Conservation (phyloP, 441 rosid genomes). For the Isatis lusitanica region DNA sequence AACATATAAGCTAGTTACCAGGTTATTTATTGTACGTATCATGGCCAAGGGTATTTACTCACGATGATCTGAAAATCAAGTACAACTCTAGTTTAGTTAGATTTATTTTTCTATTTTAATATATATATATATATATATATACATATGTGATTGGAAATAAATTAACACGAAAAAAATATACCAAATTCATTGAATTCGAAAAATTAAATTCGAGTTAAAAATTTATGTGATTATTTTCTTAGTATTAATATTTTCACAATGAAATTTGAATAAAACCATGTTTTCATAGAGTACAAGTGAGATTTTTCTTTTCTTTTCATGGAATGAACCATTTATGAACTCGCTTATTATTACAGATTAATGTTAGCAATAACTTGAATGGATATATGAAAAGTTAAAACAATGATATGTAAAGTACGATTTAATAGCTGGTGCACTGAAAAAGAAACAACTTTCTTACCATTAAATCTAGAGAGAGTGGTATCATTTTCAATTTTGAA, state of each 20-base stretch:
- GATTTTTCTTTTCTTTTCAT: not conserved
- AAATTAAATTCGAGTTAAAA: no score
- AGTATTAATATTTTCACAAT: no score
- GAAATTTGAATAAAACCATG: not conserved
- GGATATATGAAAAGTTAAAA: constrained; percentile 30
- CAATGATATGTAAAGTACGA: constrained; percentile 31
- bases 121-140: no score
- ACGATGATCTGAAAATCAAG: constrained; percentile 4
- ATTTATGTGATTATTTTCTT: no score
- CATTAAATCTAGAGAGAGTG: constrained; percentile 29
- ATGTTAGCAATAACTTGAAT: not conserved
- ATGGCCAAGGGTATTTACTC: not conserved
- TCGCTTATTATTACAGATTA: not conserved
- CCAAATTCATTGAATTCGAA: no score
- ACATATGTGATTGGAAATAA: no score
- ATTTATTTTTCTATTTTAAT: no score
- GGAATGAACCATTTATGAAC: not conserved
- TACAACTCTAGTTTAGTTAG: not conserved
- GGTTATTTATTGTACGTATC: constrained; percentile 31
- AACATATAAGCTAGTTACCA: constrained; percentile 27
- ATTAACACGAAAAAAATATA: no score
- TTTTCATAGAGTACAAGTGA: not conserved
- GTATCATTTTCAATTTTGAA: constrained; percentile 35
- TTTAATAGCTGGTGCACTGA: constrained; percentile 39
- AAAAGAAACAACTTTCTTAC: constrained; percentile 39